Base-by-base conservation (phyloP, 768 basidiomycete genomes). In the Pisolithus albus region DNA sequence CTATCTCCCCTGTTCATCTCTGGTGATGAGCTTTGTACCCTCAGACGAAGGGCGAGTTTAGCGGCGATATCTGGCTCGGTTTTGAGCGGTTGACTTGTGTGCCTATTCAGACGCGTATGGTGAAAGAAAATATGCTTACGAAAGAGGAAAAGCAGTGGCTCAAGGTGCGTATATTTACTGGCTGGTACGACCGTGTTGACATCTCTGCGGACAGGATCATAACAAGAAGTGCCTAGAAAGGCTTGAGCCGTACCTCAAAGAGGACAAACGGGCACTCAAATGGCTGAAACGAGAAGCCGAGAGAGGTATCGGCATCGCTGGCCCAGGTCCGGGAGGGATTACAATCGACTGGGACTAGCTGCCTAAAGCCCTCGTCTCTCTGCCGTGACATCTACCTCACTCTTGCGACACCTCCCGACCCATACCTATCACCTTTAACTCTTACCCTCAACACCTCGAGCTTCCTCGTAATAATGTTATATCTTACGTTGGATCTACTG, bases 21-120 rank as follows among this genome's bases (percentile, higher is more conserved):
- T 16, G 34, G 6, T 36, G 50, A 56, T 57, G 13, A 46, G 43
- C 40, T 52, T 26, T 21, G 5, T 28, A 8, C 49, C 34, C 51
- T 34, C 58, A 89, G 84, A 91, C 88, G 32, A 83, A 75, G 68
- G 77, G 79, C 56, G 74, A 81, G 56, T 86, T 82, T 64, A 86
- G 82, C 55, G 86, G 84, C 24, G 75, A 83, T 59, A 71, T 80
- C 23, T 97, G 92, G 92, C 78, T 92, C 34, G 88, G 86, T 7
- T 97, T 95, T 65, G 90, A 94, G 67, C 84, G 93, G 4, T 73
- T 97, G 59, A 95, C 94, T 2, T 85, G 88, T 70, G 93, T 97
- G 9, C 95, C 95, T 4, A 96, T 97, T 61, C 88, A 93, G 68
- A 88, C 88, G 2, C 77, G 80, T 58, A 87, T 98, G 82, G 84